Percentiles rank a stretch among this genome's conserved stretches.
Conservation (phyloP, 257 asterid species). For the Fraxinus excelsior region DNA sequence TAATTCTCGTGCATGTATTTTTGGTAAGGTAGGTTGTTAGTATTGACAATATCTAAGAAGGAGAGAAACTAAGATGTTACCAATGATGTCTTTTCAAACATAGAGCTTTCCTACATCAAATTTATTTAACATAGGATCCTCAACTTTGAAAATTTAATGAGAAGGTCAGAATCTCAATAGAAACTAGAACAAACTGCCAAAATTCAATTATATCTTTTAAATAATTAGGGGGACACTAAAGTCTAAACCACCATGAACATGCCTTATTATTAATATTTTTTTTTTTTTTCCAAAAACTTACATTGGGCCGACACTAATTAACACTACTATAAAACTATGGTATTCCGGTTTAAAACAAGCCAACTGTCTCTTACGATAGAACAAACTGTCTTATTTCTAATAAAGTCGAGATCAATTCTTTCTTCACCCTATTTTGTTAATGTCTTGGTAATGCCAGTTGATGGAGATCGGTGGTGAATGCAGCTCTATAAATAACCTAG, state of each 20-base stretch:
- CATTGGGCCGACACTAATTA: background rate
- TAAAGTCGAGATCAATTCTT: background rate
- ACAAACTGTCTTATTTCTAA: background rate
- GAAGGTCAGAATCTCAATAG: too few species aligned
- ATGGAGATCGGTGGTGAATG: conserved; percentile 14
- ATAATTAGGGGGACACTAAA: too few species aligned
- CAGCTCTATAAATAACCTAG: conserved; percentile 5
- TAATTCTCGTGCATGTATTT: too few species aligned
- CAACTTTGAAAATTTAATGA: too few species aligned
- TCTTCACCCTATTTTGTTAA: background rate
- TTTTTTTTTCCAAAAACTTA: too few species aligned
- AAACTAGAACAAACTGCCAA: too few species aligned
- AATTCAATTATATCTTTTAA: too few species aligned
- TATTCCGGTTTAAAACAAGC: background rate
- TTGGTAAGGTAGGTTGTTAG: too few species aligned
- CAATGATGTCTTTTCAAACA: too few species aligned
- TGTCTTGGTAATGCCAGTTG: background rate
- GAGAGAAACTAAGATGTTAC: too few species aligned
- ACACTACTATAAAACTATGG: background rate
- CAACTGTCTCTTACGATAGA: background rate
- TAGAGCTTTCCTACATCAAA: background rate
- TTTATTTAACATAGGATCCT: background rate
- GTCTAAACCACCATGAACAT: background rate
- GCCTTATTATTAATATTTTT: background rate
- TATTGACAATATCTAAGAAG: too few species aligned